Evolutionary conservation across 371 early-diverging fungal species (phyloP).

Genomic region (Encephalitozoon cuniculi): DNA sequence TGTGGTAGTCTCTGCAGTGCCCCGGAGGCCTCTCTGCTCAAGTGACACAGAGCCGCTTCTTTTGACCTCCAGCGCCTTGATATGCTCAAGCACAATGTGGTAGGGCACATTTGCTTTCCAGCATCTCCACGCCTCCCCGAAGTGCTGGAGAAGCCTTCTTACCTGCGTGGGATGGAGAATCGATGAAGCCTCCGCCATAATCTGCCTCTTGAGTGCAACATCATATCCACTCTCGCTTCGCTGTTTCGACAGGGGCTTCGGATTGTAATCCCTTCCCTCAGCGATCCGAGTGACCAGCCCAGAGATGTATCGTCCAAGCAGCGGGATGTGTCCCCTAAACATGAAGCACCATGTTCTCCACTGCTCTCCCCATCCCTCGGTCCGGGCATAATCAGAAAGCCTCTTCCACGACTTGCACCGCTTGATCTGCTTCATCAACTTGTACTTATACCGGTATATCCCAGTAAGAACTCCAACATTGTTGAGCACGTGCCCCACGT

Average conservation of each 20-base stretch:
- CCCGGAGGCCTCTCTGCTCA: neutral
- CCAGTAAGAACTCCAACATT: conserved; percentile 97
- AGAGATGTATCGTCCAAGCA: conserved; percentile 89
- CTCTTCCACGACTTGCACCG: conserved; percentile 63
- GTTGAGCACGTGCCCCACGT: conserved; percentile 88
- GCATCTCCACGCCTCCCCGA: conserved; percentile 90
- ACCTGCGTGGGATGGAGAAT: conserved; percentile 89
- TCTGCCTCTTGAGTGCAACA: conserved; percentile 83
- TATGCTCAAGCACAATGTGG: neutral
- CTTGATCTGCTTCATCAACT: conserved; percentile 88
- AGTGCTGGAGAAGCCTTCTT: conserved; percentile 83
- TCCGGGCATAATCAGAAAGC: neutral
- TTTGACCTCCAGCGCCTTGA: conserved; percentile 64
- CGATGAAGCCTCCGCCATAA: conserved; percentile 86
- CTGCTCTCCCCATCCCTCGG: conserved; percentile 83
- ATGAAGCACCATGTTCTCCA: conserved; percentile 99
- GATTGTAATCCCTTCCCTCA: conserved; percentile 79
- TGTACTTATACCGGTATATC: conserved; percentile 98
- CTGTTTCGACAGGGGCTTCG: conserved; percentile 67
- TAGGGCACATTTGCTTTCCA: conserved; percentile 92
- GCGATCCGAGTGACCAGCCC: conserved; percentile 91
- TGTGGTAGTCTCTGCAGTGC: neutral
- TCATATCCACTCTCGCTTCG: conserved; percentile 93
- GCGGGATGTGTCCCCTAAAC: conserved; percentile 87
- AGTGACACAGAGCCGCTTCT: neutral